phyloP scores from a whole-genome alignment of 768 basidiomycete species.

The Rhodotorula kratochvilovae region DNA sequence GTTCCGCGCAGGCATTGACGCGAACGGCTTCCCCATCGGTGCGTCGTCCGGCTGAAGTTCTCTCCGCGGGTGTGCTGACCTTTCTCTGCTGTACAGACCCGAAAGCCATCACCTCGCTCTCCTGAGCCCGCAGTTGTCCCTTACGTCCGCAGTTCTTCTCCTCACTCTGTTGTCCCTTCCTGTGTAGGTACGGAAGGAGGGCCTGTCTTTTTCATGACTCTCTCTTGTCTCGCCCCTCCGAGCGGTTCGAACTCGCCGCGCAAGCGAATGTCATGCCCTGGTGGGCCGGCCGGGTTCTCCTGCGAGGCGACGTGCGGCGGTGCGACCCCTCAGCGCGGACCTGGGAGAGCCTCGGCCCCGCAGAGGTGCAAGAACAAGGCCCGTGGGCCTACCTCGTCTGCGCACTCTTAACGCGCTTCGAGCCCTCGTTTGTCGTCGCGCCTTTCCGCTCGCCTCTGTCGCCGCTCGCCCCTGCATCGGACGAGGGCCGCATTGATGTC shows the following conservation, averaged over 20 bases:
- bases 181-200: no score
- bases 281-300: slow-evolving; percentile 60
- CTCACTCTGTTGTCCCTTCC: not conserved
- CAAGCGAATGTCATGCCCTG: slow-evolving; percentile 66
- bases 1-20: slow-evolving; percentile 19
- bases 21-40: slow-evolving; percentile 35
- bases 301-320: slow-evolving; percentile 55
- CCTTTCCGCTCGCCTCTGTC: slow-evolving; percentile 52
- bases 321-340: slow-evolving; percentile 58
- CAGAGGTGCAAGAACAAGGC: slow-evolving; percentile 47
- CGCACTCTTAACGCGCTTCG: slow-evolving; percentile 71
- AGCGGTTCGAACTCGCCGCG: slow-evolving; percentile 84
- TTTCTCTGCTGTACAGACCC: slow-evolving; percentile 3
- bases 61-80: not conserved
- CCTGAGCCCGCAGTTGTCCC: not conserved
- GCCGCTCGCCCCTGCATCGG: slow-evolving; percentile 47
- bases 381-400: slow-evolving; percentile 84
- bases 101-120: slow-evolving; percentile 29
- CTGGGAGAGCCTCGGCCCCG: slow-evolving; percentile 51
- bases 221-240: no score
- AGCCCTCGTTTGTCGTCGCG: slow-evolving; percentile 71
- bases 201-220: no score
- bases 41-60: not conserved
- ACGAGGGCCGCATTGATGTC: slow-evolving; percentile 59
- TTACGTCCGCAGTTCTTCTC: not conserved